Base-by-base conservation (phyloP, 2,329 filamentous ascomycete genomes). In the Thyridium curvatum region DNA sequence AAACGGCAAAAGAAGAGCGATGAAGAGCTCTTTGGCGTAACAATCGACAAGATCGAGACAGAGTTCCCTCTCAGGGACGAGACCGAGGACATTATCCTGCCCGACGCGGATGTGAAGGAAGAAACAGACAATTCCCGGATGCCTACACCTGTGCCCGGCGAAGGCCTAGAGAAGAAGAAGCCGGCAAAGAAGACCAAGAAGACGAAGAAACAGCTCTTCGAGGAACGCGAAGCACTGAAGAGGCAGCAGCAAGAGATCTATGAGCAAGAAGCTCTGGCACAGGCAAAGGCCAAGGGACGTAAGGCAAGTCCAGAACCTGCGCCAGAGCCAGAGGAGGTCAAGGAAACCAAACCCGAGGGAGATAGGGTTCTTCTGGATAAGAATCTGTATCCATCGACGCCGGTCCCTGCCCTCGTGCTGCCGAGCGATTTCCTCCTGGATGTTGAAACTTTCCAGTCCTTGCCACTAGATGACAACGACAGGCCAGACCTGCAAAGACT, bases 1-100 rank as follows among this genome's bases (percentile, higher is more conserved):
- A 93, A 94, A 60, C 79, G 86, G 35, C 84, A 77, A 51, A 91
- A 89, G 65, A 88, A 87, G 56, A 71, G 71, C 0, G 86, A 90
- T 41, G 86, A 91, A 50, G 85, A 88, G 50, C 69, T 91, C 5
- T 89, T 89, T 53, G 80, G 77, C 12, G 68, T 84, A 33, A 75
- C 72, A 28, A 68, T 77, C 16, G 68, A 71, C 37, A 69, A 66
- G 40, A 66, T 77, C 16, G 72, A 74, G 39, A 61, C 65, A 21
- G 70, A 72, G 26, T 64, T 71, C 37, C 64, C 68, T 13, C 60
- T 66, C 18, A 57, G 65, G 46, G 61, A 69, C 15, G 62, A 69
- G 17, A 66, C 73, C 12, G 68, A 74, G 37, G 74, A 80, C 39
- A 65, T 67, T 18, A 50, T 64, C 26, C 60, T 71, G 35, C 64